These are phyloP conservation scores for Abelmoschus esculentus DNA, from an alignment of 345 rosid species.

Conservation along the genomic window DNA sequence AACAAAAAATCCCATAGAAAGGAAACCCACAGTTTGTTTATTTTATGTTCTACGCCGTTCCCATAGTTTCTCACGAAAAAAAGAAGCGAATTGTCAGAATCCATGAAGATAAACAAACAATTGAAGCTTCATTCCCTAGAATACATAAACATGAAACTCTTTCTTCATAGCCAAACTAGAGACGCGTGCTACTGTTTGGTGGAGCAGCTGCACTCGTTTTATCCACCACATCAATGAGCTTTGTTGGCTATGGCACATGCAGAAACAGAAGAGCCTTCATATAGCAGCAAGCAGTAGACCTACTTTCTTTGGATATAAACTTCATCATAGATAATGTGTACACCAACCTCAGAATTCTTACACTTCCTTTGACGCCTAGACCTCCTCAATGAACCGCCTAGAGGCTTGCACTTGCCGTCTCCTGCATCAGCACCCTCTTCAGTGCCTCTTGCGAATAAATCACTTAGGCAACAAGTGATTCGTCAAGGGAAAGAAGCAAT, in stretches of 20 bases:
- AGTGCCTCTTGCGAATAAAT: too few relatives aligned
- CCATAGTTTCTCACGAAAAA: too few relatives aligned
- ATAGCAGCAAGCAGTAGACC: slow-evolving; percentile 59
- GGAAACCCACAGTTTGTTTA: too few relatives aligned
- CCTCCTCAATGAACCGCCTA: slow-evolving; percentile 49
- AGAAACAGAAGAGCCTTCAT: slow-evolving; percentile 7
- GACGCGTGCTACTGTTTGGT: slow-evolving; percentile 19
- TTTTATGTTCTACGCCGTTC: too few relatives aligned
- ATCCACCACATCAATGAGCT: slow-evolving; percentile 64
- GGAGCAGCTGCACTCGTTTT: slow-evolving; percentile 43
- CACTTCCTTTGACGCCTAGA: slow-evolving; percentile 91
- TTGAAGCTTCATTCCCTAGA: neutral
- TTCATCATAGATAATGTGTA: slow-evolving; percentile 75
- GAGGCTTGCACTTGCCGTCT: slow-evolving; percentile 41
- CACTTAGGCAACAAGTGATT: too few relatives aligned
- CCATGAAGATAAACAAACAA: neutral
- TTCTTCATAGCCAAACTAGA: neutral
- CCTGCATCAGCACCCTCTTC: slow-evolving; percentile 17
- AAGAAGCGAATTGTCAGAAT: neutral
- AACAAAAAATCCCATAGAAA: too few relatives aligned
- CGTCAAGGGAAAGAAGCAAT: too few relatives aligned
- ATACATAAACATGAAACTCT: neutral
- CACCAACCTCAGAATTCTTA: slow-evolving; percentile 75
- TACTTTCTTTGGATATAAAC: slow-evolving; percentile 82
- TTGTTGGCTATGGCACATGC: slow-evolving; percentile 55